Conservation (phyloP, 2,329 filamentous ascomycete species). For the Pseudocercospora pini-densiflorae region DNA sequence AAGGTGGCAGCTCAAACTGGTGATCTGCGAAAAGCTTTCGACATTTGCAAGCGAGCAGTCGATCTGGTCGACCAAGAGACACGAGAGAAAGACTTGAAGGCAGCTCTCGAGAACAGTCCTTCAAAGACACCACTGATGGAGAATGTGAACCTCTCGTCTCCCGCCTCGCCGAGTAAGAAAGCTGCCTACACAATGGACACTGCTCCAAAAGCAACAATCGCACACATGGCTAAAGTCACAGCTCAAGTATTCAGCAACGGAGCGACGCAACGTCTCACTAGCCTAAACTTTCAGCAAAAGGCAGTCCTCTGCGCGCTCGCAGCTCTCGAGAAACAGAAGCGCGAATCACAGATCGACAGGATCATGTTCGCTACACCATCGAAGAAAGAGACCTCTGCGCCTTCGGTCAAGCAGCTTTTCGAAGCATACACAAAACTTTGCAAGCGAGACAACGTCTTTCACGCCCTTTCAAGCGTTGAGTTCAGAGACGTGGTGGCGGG, state of each 20-base stretch:
- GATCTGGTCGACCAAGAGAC: slow-evolving; percentile 89
- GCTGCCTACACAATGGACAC: slow-evolving; percentile 69
- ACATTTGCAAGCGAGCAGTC: slow-evolving; percentile 86
- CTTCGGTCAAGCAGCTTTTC: slow-evolving; percentile 82
- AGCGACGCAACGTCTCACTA: slow-evolving; percentile 79
- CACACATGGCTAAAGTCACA: slow-evolving; percentile 89
- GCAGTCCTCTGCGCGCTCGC: slow-evolving; percentile 88
- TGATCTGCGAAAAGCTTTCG: slow-evolving; percentile 92
- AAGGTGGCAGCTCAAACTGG: slow-evolving; percentile 95
- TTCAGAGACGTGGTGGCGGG: slow-evolving; percentile 92
- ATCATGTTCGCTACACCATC: slow-evolving; percentile 47
- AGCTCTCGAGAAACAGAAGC: slow-evolving; percentile 79
- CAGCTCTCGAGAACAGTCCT: slow-evolving; percentile 58
- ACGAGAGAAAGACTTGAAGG: slow-evolving; percentile 71
- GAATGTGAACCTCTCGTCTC: slow-evolving; percentile 74
- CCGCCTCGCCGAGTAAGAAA: slow-evolving; percentile 50
- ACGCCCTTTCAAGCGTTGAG: slow-evolving; percentile 87
- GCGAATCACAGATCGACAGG: slow-evolving; percentile 44
- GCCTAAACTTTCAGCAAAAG: slow-evolving; percentile 94
- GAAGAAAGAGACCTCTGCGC: slow-evolving; percentile 57
- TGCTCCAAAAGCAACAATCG: slow-evolving; percentile 86
- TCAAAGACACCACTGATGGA: slow-evolving; percentile 79
- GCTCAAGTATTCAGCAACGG: slow-evolving; percentile 89
- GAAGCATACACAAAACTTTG: slow-evolving; percentile 83
- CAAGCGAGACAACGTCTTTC: slow-evolving; percentile 83